Conservation (phyloP, 345 rosid genomes). For the Balakata baccata region DNA sequence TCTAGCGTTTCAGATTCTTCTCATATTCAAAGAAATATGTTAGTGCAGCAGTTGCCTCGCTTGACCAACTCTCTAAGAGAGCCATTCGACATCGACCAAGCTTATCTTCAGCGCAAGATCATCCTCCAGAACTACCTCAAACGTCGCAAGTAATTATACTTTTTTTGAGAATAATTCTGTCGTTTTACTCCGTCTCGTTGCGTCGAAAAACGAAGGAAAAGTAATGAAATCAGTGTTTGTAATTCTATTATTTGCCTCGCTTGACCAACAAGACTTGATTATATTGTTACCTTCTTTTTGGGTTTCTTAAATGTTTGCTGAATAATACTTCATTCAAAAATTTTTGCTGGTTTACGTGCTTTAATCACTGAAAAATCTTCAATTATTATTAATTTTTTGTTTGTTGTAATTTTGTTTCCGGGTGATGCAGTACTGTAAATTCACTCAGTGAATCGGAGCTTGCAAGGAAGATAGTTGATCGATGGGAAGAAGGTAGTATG, state of each 20-base stretch:
- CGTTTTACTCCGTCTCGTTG: background rate
- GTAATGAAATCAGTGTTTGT: constrained; percentile 2
- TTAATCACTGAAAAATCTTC: too few species aligned
- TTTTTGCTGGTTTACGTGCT: background rate
- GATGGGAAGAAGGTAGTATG: constrained; percentile 83
- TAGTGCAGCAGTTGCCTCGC: constrained; percentile 68
- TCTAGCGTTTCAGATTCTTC: background rate
- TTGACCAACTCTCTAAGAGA: constrained; percentile 75
- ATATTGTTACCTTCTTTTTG: too few species aligned
- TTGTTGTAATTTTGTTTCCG: constrained; percentile 3
- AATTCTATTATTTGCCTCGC: too few species aligned
- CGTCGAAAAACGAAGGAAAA: constrained; percentile 2
- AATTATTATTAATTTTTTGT: background rate
- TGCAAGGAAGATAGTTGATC: constrained; percentile 68
- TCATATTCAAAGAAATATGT: constrained; percentile 32
- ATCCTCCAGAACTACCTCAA: constrained; percentile 53
- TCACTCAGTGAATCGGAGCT: constrained; percentile 69
- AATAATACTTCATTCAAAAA: background rate
- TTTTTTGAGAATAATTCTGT: background rate
- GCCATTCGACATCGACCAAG: constrained; percentile 79
- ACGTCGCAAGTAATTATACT: constrained; percentile 44
- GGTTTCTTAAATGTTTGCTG: background rate
- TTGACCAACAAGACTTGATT: background rate
- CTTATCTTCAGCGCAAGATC: constrained; percentile 76
- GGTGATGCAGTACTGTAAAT: constrained; percentile 34